These are phyloP conservation scores for Tuber umbilicatum DNA, from an alignment of 495 filamentous ascomycete genomes.

Conservation along the genomic window DNA sequence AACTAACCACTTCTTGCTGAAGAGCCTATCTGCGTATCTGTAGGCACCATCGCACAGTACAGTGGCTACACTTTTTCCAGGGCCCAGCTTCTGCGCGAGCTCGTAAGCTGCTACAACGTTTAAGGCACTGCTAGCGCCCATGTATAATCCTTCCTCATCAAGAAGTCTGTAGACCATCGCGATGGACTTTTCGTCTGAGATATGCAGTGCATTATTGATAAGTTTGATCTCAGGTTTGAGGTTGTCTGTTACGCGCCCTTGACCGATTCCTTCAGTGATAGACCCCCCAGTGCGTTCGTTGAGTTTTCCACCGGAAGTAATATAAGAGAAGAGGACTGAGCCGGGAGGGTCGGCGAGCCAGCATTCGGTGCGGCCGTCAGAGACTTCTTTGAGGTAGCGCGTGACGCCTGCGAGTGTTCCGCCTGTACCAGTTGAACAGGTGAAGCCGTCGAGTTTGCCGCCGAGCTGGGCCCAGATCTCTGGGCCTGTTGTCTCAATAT, in stretches of 20 bases:
- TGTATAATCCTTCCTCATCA: conserved; percentile 91
- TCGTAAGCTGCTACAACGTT: conserved; percentile 96
- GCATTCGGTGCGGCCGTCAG: conserved; percentile 73
- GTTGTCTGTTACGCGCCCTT: conserved; percentile 95
- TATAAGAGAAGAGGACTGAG: conserved; percentile 84
- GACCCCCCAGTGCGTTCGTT: conserved; percentile 73
- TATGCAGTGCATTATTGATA: conserved; percentile 76
- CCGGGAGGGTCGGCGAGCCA: conserved; percentile 93
- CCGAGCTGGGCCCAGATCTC: conserved; percentile 94
- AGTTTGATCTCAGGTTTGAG: conserved; percentile 75
- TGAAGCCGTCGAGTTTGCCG: conserved; percentile 87
- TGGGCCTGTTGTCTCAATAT: conserved; percentile 93
- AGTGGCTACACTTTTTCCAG: conserved; percentile 86
- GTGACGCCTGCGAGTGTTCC: conserved; percentile 89
- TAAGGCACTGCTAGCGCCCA: conserved; percentile 86
- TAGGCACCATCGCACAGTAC: conserved; percentile 93
- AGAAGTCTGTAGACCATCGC: conserved; percentile 97
- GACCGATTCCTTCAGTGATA: conserved; percentile 97
- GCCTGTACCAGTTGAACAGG: conserved; percentile 86
- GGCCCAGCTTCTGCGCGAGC: conserved; percentile 81
- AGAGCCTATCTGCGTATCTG: conserved; percentile 87
- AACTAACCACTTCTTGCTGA: conserved; percentile 80
- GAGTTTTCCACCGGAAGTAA: conserved; percentile 75
- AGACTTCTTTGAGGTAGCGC: conserved; percentile 76
- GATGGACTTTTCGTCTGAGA: conserved; percentile 87